Conservation (phyloP, 2,329 filamentous ascomycete species). For the Sarocladium kiliense region DNA sequence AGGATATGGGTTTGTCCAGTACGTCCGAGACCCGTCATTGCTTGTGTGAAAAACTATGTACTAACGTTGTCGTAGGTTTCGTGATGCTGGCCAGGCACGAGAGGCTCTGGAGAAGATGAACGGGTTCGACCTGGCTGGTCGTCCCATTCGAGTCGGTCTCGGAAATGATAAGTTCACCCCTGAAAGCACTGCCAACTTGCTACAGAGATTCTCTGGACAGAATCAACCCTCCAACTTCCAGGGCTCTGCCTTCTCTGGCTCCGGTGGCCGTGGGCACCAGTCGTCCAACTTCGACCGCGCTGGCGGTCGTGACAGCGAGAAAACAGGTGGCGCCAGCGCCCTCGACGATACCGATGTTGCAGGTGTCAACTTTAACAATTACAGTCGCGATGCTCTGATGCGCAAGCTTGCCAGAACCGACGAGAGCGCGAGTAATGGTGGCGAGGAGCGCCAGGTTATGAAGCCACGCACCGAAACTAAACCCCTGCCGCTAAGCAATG, state of each 20-base stretch:
- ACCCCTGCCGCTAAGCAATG: constrained; percentile 68
- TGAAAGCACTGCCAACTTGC: constrained; percentile 87
- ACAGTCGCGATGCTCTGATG: constrained; percentile 98
- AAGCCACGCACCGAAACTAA: constrained; percentile 78
- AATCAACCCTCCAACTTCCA: constrained; percentile 53
- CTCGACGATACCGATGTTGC: constrained; percentile 96
- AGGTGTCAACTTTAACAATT: constrained; percentile 99
- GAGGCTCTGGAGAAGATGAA: constrained; percentile 99
- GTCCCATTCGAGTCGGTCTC: constrained; percentile 95
- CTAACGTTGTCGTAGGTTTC: constrained; percentile 60
- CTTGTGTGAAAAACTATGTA: too few relatives aligned
- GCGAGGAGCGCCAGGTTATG: constrained; percentile 65
- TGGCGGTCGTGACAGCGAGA: constrained; percentile 82
- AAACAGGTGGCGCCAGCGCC: constrained; percentile 85
- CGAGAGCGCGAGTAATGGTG: constrained; percentile 61
- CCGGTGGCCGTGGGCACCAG: constrained; percentile 80
- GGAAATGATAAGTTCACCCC: constrained; percentile 99
- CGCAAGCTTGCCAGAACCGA: constrained; percentile 95
- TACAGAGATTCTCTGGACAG: constrained; percentile 75
- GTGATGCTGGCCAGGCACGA: constrained; percentile 83
- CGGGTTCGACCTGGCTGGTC: constrained; percentile 94
- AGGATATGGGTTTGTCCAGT: constrained; percentile 99
- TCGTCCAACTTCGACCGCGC: constrained; percentile 87
- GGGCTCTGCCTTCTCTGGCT: constrained; percentile 86
- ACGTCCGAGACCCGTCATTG: too few relatives aligned